phyloP scores from a whole-genome alignment of 1,284 basidiomycete species.

The Erythrobasidium hasegawianum region DNA sequence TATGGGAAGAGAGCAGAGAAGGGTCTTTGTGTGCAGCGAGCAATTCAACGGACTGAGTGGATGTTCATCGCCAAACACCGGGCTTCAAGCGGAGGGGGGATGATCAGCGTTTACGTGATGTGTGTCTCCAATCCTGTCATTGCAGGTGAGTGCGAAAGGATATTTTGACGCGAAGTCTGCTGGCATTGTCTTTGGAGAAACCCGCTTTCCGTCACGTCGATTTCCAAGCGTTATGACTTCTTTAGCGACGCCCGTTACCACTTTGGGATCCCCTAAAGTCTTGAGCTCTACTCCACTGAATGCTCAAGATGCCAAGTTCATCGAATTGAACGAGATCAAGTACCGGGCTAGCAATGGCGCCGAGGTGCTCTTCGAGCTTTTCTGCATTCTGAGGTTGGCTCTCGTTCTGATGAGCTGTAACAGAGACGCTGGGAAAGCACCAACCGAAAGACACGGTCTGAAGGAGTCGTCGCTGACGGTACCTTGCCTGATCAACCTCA shows the following conservation, averaged over 20 bases:
- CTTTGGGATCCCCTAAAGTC: slow-evolving; percentile 16
- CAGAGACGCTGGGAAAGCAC: slow-evolving; percentile 77
- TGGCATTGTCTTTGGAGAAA: too few species aligned
- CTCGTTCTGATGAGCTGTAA: slow-evolving; percentile 11
- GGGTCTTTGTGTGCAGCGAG: too few species aligned
- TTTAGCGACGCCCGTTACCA: slow-evolving; percentile 23
- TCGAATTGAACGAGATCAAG: slow-evolving; percentile 15
- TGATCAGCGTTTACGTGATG: too few species aligned
- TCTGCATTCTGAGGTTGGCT: neutral
- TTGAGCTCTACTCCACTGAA: slow-evolving; percentile 2
- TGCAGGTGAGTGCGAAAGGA: too few species aligned
- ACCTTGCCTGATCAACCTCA: slow-evolving; percentile 37
- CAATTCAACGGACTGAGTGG: too few species aligned
- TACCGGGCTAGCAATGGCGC: slow-evolving; percentile 26
- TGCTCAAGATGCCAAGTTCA: slow-evolving; percentile 21
- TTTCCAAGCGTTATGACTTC: neutral
- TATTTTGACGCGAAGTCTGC: too few species aligned
- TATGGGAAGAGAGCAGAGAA: too few species aligned
- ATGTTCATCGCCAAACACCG: too few species aligned
- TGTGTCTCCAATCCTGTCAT: too few species aligned
- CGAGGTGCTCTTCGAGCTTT: slow-evolving; percentile 16
- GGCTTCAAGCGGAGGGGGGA: too few species aligned
- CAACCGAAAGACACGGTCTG: slow-evolving; percentile 68
- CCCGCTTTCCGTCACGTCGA: too few species aligned
- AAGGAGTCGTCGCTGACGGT: slow-evolving; percentile 72